Evolutionary conservation across 75 land plant genomes (phyloP).

Genomic region (Chamaecyparis obtusa): DNA sequence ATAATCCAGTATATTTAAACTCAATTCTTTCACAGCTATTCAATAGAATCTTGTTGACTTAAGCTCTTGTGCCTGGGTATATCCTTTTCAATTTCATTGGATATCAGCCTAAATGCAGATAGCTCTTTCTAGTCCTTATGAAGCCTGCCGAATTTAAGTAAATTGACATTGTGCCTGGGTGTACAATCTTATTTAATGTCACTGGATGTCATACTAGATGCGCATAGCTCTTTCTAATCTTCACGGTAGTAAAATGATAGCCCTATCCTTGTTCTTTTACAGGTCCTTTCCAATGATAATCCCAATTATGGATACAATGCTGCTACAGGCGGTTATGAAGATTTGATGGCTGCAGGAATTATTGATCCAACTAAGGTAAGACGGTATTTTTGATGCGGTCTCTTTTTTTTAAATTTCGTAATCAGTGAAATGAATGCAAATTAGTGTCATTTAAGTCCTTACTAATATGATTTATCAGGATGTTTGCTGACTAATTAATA

Average conservation of each 20-base stretch:
- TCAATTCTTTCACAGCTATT: not conserved
- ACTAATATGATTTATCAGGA: not conserved
- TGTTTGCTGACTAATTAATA: too few species aligned
- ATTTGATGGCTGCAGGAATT: slow-evolving; percentile 83
- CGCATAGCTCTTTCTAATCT: not conserved
- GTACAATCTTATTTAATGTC: not conserved
- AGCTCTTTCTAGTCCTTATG: not conserved
- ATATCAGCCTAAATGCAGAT: not conserved
- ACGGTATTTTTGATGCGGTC: not conserved
- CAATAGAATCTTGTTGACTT: not conserved
- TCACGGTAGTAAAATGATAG: not conserved
- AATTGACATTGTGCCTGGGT: not conserved
- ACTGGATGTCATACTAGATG: too few species aligned
- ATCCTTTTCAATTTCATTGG: not conserved
- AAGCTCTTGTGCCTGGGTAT: not conserved
- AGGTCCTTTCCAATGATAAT: slow-evolving; percentile 68
- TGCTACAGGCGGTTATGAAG: slow-evolving; percentile 76
- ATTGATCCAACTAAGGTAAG: slow-evolving; percentile 89
- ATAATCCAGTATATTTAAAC: not conserved
- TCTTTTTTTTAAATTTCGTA: not conserved
- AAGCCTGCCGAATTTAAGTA: not conserved
- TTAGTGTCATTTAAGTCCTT: not conserved
- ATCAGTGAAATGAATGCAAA: not conserved
- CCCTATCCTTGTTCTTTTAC: not conserved
- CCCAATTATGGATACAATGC: slow-evolving; percentile 82